Evolutionary conservation across 352 stramenopile species (phyloP), one percentile per base, ranked within the genome.

Genomic region (Achlya hypogyna): DNA sequence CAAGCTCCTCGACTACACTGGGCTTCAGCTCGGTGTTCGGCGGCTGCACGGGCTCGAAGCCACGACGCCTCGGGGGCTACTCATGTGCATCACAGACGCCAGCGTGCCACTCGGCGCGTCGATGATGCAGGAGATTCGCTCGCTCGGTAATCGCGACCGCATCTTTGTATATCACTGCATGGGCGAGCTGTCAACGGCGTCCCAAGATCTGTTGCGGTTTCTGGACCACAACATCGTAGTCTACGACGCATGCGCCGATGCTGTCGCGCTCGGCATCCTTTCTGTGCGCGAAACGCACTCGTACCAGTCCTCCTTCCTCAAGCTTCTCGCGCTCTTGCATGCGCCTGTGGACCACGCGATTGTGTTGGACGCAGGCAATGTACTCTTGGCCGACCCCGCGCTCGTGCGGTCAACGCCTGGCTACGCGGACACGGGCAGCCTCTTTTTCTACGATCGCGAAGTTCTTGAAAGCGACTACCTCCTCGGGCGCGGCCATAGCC

Each of bases 341-440:
- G 82, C 77, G 0, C 65, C 75, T 38, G 23, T 87, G 1, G 28
- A 72, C 2, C 72, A 89, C 40, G 71, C 78, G n/a, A 77, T 89
- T 6, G 53, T 87, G 14, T 31, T 89, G 47, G 79, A 88, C 65
- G 74, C 79, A 16, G 77, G 83, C 59, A 77, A 77, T 23, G 69
- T 88, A 35, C 56, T 78, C 31, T 51, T 87, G 31, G 75, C 77
- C 43, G 66, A 87, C 42, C 79, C 79, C 16, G 75, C 73, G 25
- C 60, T 72, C 40, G 28, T 86, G n/a, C 71, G 77, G 0, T 47
- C 73, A 4, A 69, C 75, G 20, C 65, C 73, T 6, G 76, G 62
- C 14, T 69, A 69, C 35, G 5, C 28, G 40, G 62, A 69, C 4
- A 69, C 62, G 9, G 62, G 62, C 8, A 69, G 43, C 5, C 22